Percentiles rank a stretch among this genome's conserved stretches.
phyloP scores from a whole-genome alignment of 768 basidiomycete genomes.

The Scleroderma citrinum region DNA sequence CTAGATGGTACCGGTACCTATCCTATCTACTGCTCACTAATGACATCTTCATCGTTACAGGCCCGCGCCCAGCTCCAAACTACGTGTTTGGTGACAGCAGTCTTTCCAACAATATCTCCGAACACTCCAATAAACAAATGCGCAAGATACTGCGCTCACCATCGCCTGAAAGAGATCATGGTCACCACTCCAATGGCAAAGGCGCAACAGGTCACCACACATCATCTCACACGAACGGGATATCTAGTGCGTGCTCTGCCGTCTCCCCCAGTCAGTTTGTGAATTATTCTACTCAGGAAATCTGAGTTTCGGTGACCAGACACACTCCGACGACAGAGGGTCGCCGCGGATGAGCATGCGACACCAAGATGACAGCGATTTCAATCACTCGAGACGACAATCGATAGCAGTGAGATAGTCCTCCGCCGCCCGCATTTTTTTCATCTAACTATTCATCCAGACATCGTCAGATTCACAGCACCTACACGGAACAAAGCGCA shows the following conservation, averaged over 20 bases:
- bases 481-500: constrained; percentile 70
- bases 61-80: constrained; percentile 57
- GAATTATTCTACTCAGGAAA: constrained; percentile 22
- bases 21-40: constrained; percentile 17
- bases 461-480: constrained; percentile 36
- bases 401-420: constrained; percentile 55
- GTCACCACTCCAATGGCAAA: constrained; percentile 13
- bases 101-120: constrained; percentile 32
- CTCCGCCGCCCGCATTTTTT: neutral
- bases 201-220: constrained; percentile 18
- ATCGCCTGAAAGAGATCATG: constrained; percentile 38
- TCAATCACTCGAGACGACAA: constrained; percentile 61
- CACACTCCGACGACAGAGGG: constrained; percentile 35
- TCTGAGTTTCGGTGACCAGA: constrained; percentile 29
- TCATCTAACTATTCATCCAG: constrained; percentile 11
- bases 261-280: constrained; percentile 9
- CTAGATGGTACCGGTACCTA: constrained; percentile 18
- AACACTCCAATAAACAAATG: constrained; percentile 33
- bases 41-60: constrained; percentile 31
- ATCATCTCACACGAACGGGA: constrained; percentile 13
- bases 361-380: constrained; percentile 50
- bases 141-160: constrained; percentile 59
- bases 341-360: constrained; percentile 25
- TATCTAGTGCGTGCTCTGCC: constrained; percentile 17
- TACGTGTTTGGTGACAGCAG: constrained; percentile 60